phyloP scores from a whole-genome alignment of 768 basidiomycete species.

The Suillus variegatus region DNA sequence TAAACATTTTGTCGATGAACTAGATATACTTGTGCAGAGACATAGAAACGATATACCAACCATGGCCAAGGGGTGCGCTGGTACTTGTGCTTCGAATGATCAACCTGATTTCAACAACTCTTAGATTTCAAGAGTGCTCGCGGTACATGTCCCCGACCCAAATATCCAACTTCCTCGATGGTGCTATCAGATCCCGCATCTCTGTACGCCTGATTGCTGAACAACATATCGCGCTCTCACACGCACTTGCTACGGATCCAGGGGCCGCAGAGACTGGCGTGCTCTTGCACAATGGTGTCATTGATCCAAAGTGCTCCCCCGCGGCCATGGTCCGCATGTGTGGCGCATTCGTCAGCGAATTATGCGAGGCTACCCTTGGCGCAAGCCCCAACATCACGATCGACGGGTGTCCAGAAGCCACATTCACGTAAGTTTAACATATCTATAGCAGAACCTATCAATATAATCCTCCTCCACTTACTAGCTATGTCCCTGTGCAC shows the following conservation, averaged over 20 bases:
- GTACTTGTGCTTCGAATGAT: conserved; percentile 7
- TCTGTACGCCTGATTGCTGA: conserved; percentile 88
- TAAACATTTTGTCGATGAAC: conserved; percentile 59
- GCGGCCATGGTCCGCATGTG: conserved; percentile 76
- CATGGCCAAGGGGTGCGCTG: conserved; percentile 79
- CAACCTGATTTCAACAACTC: not conserved
- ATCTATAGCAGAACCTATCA: not conserved
- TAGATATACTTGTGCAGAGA: conserved; percentile 70
- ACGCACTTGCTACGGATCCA: conserved; percentile 49
- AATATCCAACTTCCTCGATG: conserved; percentile 79
- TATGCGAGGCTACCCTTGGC: conserved; percentile 86
- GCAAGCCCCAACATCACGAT: conserved; percentile 64
- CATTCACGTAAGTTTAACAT: conserved; percentile 67
- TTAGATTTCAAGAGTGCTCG: conserved; percentile 82
- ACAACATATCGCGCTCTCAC: conserved; percentile 85
- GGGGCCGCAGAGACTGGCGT: conserved; percentile 11
- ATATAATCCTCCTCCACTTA: conserved; percentile 5
- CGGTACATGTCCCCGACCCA: conserved; percentile 82
- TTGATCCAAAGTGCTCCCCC: conserved; percentile 74
- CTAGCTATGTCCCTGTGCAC: conserved; percentile 85
- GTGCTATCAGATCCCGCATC: conserved; percentile 83
- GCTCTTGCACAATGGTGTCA: conserved; percentile 63
- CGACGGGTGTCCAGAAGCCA: conserved; percentile 69
- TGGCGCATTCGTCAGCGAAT: conserved; percentile 77
- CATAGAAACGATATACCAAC: conserved; percentile 90